phyloP scores from a whole-genome alignment of 2,329 filamentous ascomycete genomes.

The Phialocephala subalpina region DNA sequence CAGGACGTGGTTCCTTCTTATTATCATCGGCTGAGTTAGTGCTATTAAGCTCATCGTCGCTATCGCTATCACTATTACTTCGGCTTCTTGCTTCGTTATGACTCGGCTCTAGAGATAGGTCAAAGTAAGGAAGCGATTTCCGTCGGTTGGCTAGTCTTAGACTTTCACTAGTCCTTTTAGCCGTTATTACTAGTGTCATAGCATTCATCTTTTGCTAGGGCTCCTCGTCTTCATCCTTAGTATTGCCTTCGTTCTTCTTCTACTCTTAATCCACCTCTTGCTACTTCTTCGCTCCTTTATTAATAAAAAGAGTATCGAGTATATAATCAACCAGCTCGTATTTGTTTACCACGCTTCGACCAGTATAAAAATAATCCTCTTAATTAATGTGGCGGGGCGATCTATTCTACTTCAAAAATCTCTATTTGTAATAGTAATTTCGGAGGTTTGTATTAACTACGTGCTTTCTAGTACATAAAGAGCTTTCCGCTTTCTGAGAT shows the following conservation, averaged over 20 bases:
- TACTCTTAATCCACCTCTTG: conserved; percentile 18
- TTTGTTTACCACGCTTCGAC: no score
- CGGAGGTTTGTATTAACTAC: no score
- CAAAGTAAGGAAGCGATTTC: conserved; percentile 23
- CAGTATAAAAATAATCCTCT: no score
- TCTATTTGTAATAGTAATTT: no score
- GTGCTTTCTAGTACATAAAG: no score
- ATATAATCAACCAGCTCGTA: neutral
- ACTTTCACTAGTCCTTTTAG: conserved; percentile 10
- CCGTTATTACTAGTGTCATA: neutral
- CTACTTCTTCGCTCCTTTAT: neutral
- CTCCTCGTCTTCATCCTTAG: conserved; percentile 2
- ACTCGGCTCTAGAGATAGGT: conserved; percentile 30
- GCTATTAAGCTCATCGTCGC: conserved; percentile 28
- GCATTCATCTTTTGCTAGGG: conserved; percentile 11
- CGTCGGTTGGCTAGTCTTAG: conserved; percentile 14
- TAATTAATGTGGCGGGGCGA: no score
- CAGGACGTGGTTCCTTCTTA: conserved; percentile 26
- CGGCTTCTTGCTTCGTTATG: conserved; percentile 23
- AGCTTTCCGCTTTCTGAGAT: no score
- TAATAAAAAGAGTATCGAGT: no score
- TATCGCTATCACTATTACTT: conserved; percentile 18
- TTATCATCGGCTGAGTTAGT: conserved; percentile 16
- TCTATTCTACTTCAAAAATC: no score
- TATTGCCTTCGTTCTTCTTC: no score